Conservation (phyloP, 2,329 filamentous ascomycete species). For the Emmonsiellopsis sp. region DNA sequence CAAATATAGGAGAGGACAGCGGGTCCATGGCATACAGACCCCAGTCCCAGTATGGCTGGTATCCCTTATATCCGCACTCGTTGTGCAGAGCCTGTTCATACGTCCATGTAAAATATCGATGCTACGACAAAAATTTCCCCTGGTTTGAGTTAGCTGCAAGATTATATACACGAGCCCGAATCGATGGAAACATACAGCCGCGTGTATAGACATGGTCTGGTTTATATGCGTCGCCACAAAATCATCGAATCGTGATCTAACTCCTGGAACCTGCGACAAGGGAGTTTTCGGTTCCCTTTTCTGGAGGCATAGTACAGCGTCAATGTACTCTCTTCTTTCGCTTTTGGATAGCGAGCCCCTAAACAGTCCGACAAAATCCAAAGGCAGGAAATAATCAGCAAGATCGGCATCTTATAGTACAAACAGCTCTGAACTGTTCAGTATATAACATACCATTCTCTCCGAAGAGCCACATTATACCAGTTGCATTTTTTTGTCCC, state of each 20-base stretch:
- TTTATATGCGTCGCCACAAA: constrained; percentile 7
- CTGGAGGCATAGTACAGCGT: constrained; percentile 8
- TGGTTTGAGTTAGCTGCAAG: not conserved
- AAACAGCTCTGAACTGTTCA: too few species aligned
- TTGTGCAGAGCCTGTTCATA: constrained; percentile 30
- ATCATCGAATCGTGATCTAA: constrained; percentile 7
- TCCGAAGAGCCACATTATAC: not conserved
- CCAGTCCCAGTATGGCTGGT: constrained; percentile 27
- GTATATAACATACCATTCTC: not conserved
- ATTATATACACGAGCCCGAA: too few species aligned
- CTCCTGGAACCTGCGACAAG: constrained; percentile 1
- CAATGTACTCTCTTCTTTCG: constrained; percentile 6
- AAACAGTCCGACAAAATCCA: not conserved
- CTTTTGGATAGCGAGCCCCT: not conserved
- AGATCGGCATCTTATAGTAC: too few species aligned
- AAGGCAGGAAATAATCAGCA: not conserved
- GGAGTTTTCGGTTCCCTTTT: not conserved
- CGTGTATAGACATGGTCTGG: constrained; percentile 6
- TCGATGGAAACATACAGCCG: not conserved
- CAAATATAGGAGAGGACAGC: constrained; percentile 12
- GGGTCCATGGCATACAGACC: constrained; percentile 11
- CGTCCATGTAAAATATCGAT: constrained; percentile 26
- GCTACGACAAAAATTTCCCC: constrained; percentile 23
- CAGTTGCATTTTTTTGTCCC: not conserved
- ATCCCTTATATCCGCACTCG: constrained; percentile 31